Evolutionary conservation across 345 rosid species (phyloP), one percentile per base, ranked within the genome.

Genomic region (Hibiscus syriacus): DNA sequence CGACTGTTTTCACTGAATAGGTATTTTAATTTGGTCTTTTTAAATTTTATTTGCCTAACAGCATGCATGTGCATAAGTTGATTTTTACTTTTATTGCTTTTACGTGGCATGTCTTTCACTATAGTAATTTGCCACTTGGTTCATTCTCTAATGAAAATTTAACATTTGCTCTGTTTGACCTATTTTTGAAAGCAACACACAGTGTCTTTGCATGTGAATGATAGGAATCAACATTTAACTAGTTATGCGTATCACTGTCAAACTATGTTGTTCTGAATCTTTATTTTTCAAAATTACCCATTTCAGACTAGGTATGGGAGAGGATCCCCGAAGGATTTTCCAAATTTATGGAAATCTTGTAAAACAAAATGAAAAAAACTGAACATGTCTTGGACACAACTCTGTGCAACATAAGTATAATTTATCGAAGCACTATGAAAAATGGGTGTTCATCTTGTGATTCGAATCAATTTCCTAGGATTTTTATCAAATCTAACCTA

Each of bases 1-100:
- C 74, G 85, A 75, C 84, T 14, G 79, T 84, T 64, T 77, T 79
- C 72, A 75, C 83, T 0, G 78, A 82, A 72, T 86, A 86, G 86
- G 90, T 82, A 72, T 2, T 54, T 50, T 12, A 20, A 39, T 68
- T 73, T 67, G 54, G 38, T 61, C 36, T 69, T 69, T 36, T 23
- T 38, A 25, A 36, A 26, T 63, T 43, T 63, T 29, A 63, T 43
- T 63, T 43, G 53, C 67, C 3, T 41, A 23, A 23, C 19, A 25
- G 32, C 53, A 25, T 41, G 34, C 67, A 29, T 16, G 39, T 57
- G 62, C 41, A 6, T 14, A 20, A 20, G 65, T 36, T 60, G 27
- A 59, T 22, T 23, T 23, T 16, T 20, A 10, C 34, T 39, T 23
- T 62, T 14, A 22, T 14, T 41, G 32, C 67, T 41, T 41, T 16